Conservation (phyloP, 1,284 basidiomycete genomes). For the Trametes polyzona region DNA sequence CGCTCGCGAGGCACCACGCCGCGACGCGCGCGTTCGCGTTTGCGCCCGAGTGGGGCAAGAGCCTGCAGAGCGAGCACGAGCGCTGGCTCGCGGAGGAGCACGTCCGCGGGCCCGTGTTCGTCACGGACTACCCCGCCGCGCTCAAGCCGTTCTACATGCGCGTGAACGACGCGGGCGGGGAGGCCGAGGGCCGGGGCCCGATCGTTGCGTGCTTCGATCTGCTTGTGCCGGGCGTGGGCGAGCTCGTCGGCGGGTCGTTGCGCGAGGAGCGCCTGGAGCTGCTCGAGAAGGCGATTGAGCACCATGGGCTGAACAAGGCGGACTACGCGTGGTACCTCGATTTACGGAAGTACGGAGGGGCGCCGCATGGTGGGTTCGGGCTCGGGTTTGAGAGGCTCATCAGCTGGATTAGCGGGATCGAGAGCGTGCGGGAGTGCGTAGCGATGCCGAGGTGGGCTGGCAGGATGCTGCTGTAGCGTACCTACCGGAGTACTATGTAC, state of each 20-base stretch:
- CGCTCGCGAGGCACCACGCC: constrained; percentile 51
- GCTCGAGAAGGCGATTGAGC: constrained; percentile 57
- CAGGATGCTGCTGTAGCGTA: constrained; percentile 61
- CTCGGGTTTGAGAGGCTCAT: constrained; percentile 91
- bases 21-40: constrained; percentile 51
- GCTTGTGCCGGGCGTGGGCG: constrained; percentile 86
- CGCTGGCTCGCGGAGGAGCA: constrained; percentile 81
- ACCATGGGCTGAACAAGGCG: constrained; percentile 51
- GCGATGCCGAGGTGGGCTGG: constrained; percentile 91
- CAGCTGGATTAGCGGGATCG: constrained; percentile 81
- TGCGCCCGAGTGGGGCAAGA: constrained; percentile 69
- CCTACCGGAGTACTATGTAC: neutral
- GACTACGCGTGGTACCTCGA: constrained; percentile 89
- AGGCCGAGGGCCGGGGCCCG: constrained; percentile 23
- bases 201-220: constrained; percentile 96
- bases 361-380: constrained; percentile 91
- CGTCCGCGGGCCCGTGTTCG: constrained; percentile 80
- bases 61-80: constrained; percentile 91
- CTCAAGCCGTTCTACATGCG: constrained; percentile 99
- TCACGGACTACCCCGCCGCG: constrained; percentile 84
- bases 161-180: constrained; percentile 43
- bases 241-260: constrained; percentile 91
- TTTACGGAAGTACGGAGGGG: constrained; percentile 78
- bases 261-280: constrained; percentile 80
- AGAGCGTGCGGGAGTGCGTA: constrained; percentile 88